Percentiles rank a stretch among this genome's conserved stretches.
These are phyloP conservation scores for Claviceps sp. DNA, from an alignment of 2,329 filamentous ascomycete genomes.

Conservation along the genomic window DNA sequence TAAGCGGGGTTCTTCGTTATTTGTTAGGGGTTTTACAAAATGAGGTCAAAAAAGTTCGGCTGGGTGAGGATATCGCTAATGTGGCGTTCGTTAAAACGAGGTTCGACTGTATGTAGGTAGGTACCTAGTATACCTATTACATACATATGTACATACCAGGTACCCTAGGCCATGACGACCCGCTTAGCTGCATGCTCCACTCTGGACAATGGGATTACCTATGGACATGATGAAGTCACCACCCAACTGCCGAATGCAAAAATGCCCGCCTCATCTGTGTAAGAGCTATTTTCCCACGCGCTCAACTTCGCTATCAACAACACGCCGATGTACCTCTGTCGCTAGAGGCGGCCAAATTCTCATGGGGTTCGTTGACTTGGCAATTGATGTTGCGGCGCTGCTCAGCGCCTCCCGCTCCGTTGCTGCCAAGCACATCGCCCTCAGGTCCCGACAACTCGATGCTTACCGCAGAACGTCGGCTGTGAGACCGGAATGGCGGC, in stretches of 20 bases:
- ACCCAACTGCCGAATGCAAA: not conserved
- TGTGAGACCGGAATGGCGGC: constrained; percentile 22
- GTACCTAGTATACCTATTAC: too few species aligned
- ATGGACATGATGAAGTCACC: not conserved
- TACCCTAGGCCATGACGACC: not conserved
- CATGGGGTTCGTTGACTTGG: constrained; percentile 51
- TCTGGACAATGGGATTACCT: too few species aligned
- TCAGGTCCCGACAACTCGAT: constrained; percentile 41
- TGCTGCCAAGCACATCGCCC: constrained; percentile 47
- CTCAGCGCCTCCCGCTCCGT: constrained; percentile 57
- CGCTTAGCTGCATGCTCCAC: not conserved
- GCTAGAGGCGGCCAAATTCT: constrained; percentile 13
- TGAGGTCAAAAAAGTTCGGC: too few species aligned
- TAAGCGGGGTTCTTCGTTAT: too few species aligned
- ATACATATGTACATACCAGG: too few species aligned
- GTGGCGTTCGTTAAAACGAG: too few species aligned
- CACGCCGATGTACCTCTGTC: constrained; percentile 13
- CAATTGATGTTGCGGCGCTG: constrained; percentile 57
- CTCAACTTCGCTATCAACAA: not conserved
- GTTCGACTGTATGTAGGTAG: too few species aligned
- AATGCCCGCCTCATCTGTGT: not conserved
- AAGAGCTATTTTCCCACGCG: too few species aligned
- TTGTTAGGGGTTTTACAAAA: too few species aligned
- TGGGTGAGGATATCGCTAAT: too few species aligned
- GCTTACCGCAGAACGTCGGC: constrained; percentile 34